Base-by-base conservation (phyloP, 2,329 filamentous ascomycete species). In the Claviceps fusiformis region DNA sequence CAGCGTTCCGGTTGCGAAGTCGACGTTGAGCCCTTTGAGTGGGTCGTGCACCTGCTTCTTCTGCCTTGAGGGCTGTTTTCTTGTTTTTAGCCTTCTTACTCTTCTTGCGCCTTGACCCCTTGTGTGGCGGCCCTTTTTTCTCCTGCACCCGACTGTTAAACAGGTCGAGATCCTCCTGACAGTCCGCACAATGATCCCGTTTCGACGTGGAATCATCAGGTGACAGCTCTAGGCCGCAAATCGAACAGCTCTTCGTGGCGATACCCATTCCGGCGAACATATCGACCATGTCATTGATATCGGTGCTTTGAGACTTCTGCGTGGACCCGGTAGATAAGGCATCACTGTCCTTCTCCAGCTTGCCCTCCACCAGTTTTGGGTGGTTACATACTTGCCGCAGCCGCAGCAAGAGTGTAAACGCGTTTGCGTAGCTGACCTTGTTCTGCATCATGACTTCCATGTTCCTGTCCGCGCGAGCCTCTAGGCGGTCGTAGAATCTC, bases 311-410 rank as follows among this genome's bases (percentile, higher is more conserved):
- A 51, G 75, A 73, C 55, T 76, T 77, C 59, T 77, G 75, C 10
- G 69, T 75, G 6, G 74, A 72, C 57, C 81, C 86, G 1, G 83
- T 85, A 1, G 83, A 78, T 55, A 95, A 72, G 2, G 89, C 88
- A 64, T 97, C 93, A 62, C 86, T 89, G 67, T 98, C 93, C 60
- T 88, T 88, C 55, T 85, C 85, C 56, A 96, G 76, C 64, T 95
- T 92, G 59, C 85, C 85, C 60, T 89, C 88, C 13, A 95, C 86
- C 49, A 98, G 76, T 60, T 89, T 85, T 0, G 91, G 90, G 67
- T 98, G 93, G 65, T 98, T 95, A 69, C 93, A 98, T 24, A 90
- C 88, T 68, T 98, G 93, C 57, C 93, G 81, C 57, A 98, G 75
- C 44, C 93, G 85, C 55, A 98, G 74, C n/a, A 98, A 80, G 58